Evolutionary conservation across 2,329 filamentous ascomycete species (phyloP).

Genomic region (Mycosphaerella arachidis): DNA sequence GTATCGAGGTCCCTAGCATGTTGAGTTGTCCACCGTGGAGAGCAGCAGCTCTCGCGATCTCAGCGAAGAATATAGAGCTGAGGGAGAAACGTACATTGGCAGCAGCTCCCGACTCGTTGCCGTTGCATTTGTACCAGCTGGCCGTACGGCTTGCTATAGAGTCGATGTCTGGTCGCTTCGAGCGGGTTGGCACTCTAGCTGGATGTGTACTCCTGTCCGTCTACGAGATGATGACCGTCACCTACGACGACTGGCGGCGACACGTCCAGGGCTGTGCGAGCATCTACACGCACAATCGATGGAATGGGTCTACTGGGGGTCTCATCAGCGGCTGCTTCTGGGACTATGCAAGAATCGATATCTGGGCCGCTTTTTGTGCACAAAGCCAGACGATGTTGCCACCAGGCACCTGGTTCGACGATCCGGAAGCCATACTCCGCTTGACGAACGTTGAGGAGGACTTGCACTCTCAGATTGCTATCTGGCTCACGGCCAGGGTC

Average conservation of each 20-base stretch:
- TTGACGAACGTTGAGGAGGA: slow-evolving; percentile 10
- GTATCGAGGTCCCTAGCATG: slow-evolving; percentile 11
- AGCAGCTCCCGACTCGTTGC: slow-evolving; percentile 5
- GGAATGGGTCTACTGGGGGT: slow-evolving; percentile 14
- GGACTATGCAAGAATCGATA: slow-evolving; percentile 15
- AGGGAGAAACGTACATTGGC: slow-evolving; percentile 8
- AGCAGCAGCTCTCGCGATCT: slow-evolving; percentile 12
- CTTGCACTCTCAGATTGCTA: slow-evolving; percentile 12
- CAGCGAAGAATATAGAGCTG: slow-evolving; percentile 14
- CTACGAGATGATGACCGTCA: slow-evolving; percentile 18
- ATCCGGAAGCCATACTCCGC: slow-evolving; percentile 6
- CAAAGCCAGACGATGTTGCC: slow-evolving; percentile 9
- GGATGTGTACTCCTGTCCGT: slow-evolving; percentile 12
- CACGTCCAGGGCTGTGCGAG: slow-evolving; percentile 16
- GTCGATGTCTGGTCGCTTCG: slow-evolving; percentile 12
- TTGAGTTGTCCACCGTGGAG: slow-evolving; percentile 14
- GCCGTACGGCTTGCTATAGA: slow-evolving; percentile 14
- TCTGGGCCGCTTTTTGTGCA: slow-evolving; percentile 15
- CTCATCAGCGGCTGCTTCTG: slow-evolving; percentile 14
- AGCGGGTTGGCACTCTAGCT: slow-evolving; percentile 12
- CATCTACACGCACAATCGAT: slow-evolving; percentile 15
- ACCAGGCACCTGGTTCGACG: slow-evolving; percentile 13
- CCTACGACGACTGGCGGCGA: slow-evolving; percentile 14
- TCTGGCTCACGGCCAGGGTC: slow-evolving; percentile 14
- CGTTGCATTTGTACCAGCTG: slow-evolving; percentile 13